phyloP scores from a whole-genome alignment of 768 basidiomycete species.

The Termitomyces sp. region DNA sequence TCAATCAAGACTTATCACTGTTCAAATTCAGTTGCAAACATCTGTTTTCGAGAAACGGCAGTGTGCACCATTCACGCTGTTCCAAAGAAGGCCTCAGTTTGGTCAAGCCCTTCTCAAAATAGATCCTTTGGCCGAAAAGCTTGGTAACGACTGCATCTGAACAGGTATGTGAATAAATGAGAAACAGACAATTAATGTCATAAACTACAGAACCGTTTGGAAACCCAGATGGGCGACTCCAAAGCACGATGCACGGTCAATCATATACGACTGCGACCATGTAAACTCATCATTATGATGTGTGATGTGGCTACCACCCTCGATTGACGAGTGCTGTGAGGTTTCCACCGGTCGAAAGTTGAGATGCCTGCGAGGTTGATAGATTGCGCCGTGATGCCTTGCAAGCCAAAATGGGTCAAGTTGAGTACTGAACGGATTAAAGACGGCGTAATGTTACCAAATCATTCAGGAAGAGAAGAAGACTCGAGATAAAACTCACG shows the following conservation, averaged over 20 bases:
- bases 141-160: not conserved
- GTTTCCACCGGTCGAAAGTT: not conserved
- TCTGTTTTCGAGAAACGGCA: not conserved
- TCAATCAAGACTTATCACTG: not conserved
- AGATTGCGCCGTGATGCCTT: not conserved
- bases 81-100: not conserved
- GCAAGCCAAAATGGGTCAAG: not conserved
- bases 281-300: not conserved
- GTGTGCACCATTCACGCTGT: not conserved
- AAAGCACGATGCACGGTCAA: not conserved
- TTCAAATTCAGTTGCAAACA: not conserved
- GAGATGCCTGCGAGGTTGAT: not conserved
- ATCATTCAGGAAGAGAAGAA: not conserved
- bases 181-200: not conserved
- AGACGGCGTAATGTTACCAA: not conserved
- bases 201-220: not conserved
- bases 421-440: not conserved
- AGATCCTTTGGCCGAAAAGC: not conserved
- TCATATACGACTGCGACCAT: not conserved
- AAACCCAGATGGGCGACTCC: not conserved
- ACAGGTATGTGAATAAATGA: not conserved
- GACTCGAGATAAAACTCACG: not conserved
- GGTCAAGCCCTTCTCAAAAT: not conserved
- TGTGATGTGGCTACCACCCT: not conserved
- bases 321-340: slow-evolving; percentile 1